These are phyloP conservation scores for Talaromyces sp. DNA, from an alignment of 2,329 filamentous ascomycete genomes.

Conservation along the genomic window DNA sequence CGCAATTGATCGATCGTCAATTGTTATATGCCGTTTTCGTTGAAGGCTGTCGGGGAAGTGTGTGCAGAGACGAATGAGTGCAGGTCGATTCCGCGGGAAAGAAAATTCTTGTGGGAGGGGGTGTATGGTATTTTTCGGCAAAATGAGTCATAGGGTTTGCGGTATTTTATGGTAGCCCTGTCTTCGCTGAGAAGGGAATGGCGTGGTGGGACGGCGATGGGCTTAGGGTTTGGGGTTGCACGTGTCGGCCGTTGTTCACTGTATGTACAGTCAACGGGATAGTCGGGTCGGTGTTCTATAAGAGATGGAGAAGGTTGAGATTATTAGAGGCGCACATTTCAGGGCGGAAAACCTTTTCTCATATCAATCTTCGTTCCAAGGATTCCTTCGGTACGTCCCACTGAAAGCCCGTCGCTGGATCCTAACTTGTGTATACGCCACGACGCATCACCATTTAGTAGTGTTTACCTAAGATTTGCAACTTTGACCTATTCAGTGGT, in stretches of 20 bases:
- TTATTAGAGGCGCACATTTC: not conserved
- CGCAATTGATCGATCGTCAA: not conserved
- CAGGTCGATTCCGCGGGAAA: conserved; percentile 19
- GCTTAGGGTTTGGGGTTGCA: not conserved
- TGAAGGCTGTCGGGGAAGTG: conserved; percentile 14
- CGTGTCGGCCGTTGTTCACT: not conserved
- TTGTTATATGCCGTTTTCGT: conserved; percentile 10
- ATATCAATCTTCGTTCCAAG: not conserved
- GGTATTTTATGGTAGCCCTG: not conserved
- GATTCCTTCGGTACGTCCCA: not conserved
- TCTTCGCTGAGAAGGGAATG: not conserved
- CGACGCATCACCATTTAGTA: not conserved
- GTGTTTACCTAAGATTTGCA: not conserved
- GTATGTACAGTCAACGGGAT: not conserved
- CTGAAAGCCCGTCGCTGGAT: not conserved
- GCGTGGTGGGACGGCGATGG: not conserved
- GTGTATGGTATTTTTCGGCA: conserved; percentile 19
- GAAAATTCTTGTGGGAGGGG: conserved; percentile 13
- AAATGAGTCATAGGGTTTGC: conserved; percentile 15
- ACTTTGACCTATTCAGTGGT: not conserved
- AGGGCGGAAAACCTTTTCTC: not conserved
- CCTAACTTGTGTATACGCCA: not conserved
- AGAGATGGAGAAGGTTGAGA: not conserved
- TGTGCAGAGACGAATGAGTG: conserved; percentile 17
- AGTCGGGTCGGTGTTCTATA: not conserved